A percentile compares a stretch with the other conserved stretches of the same genome.
Evolutionary conservation across 441 rosid species (phyloP).

Genomic region (Erodium moschatum): DNA sequence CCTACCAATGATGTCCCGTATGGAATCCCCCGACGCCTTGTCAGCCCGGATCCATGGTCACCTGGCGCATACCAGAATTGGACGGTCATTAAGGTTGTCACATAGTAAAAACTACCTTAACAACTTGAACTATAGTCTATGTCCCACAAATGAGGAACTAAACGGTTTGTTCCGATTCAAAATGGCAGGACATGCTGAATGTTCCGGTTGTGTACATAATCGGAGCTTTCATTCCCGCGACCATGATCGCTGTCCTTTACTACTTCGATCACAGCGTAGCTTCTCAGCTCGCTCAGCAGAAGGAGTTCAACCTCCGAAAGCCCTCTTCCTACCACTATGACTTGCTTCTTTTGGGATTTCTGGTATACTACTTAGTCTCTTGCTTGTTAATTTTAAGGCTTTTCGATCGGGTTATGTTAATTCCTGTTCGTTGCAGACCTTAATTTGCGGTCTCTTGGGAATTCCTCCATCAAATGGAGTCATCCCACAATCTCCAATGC

Average conservation of each 20-base stretch:
- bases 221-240: constrained; percentile 75
- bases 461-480: constrained; percentile 79
- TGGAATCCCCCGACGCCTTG: constrained; percentile 69
- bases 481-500: constrained; percentile 82
- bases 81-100: constrained; percentile 58
- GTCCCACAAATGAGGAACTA: too few species aligned
- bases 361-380: constrained; percentile 30
- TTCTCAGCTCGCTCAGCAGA: constrained; percentile 70
- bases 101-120: neutral
- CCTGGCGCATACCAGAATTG: constrained; percentile 67
- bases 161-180: constrained; percentile 9
- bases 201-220: constrained; percentile 63
- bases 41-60: constrained; percentile 83
- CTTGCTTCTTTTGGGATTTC: constrained; percentile 58
- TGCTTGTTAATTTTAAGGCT: too few species aligned
- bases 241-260: constrained; percentile 75
- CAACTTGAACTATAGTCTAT: too few species aligned
- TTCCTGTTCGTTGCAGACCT: constrained; percentile 34
- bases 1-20: constrained; percentile 54
- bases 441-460: constrained; percentile 65
- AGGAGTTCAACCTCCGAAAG: constrained; percentile 70
- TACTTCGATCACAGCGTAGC: constrained; percentile 82
- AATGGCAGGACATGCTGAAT: constrained; percentile 53
- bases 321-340: constrained; percentile 71
- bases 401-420: neutral